Conservation (phyloP, 75 land plant genomes). For the Picea sitchensis region DNA sequence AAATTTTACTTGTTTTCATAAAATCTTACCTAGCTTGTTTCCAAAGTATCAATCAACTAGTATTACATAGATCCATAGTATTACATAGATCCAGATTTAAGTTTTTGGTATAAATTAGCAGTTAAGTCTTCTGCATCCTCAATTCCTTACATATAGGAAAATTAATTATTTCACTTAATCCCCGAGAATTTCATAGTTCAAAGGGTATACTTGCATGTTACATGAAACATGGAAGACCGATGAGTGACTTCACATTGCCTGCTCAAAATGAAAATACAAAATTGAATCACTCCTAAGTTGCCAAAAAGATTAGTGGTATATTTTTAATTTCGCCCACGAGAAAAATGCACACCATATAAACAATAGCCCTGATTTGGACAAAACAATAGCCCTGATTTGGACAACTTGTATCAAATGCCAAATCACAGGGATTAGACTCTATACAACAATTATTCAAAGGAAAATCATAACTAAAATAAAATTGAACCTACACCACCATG, state of each 20-base stretch:
- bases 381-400: no score
- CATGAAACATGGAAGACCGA: conserved; percentile 98
- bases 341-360: conserved; percentile 6
- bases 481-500: background rate
- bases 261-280: conserved; percentile 1
- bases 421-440: background rate
- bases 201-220: conserved; percentile 96
- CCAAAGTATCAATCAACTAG: no score
- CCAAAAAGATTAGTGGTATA: no score
- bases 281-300: background rate
- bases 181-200: conserved; percentile 73
- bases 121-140: conserved; percentile 93
- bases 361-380: no score
- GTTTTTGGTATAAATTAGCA: conserved; percentile 70
- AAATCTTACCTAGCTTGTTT: no score
- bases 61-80: conserved; percentile 34
- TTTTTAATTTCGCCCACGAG: background rate
- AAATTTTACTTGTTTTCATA: no score
- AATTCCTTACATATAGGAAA: conserved; percentile 89
- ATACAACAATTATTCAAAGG: background rate
- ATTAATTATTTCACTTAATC: conserved; percentile 80
- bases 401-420: background rate
- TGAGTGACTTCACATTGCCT: conserved; percentile 98
- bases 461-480: background rate
- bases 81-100: conserved; percentile 55